Evolutionary conservation across 768 basidiomycete species (phyloP).

Genomic region (Podaxis rugospora): DNA sequence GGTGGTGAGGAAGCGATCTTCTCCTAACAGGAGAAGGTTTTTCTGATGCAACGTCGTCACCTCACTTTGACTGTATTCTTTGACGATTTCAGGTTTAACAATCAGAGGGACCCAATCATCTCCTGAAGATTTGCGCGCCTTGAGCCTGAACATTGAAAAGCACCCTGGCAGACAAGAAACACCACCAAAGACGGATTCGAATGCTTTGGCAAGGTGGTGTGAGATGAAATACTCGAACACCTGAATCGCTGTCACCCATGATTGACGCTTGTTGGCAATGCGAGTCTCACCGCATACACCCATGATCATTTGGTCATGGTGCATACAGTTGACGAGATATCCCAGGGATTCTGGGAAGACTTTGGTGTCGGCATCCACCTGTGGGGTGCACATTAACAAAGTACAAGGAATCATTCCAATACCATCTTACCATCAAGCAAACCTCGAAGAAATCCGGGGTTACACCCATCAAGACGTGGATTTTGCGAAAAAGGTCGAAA

Average conservation of each 20-base stretch:
- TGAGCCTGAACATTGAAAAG: conserved; percentile 99
- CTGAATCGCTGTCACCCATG: conserved; percentile 98
- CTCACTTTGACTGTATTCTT: conserved; percentile 93
- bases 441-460: conserved; percentile 99
- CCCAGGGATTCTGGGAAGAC: conserved; percentile 88
- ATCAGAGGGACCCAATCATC: conserved; percentile 98
- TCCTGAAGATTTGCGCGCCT: conserved; percentile 81
- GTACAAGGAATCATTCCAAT: not conserved
- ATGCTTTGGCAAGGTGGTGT: conserved; percentile 96
- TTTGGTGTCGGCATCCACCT: conserved; percentile 99
- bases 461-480: conserved; percentile 95
- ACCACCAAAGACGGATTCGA: conserved; percentile 99
- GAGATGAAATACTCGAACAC: conserved; percentile 99
- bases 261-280: conserved; percentile 96
- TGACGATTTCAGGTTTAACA: conserved; percentile 94
- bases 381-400: conserved; percentile 9
- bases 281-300: conserved; percentile 98
- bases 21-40: conserved; percentile 92
- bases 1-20: conserved; percentile 98
- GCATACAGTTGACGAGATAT: conserved; percentile 96
- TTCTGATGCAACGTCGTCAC: conserved; percentile 97
- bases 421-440: conserved; percentile 79
- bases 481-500: conserved; percentile 96
- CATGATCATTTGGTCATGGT: conserved; percentile 98
- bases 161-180: conserved; percentile 99